phyloP scores from a whole-genome alignment of 2,329 filamentous ascomycete species.

The Calonectria pauciramosa region DNA sequence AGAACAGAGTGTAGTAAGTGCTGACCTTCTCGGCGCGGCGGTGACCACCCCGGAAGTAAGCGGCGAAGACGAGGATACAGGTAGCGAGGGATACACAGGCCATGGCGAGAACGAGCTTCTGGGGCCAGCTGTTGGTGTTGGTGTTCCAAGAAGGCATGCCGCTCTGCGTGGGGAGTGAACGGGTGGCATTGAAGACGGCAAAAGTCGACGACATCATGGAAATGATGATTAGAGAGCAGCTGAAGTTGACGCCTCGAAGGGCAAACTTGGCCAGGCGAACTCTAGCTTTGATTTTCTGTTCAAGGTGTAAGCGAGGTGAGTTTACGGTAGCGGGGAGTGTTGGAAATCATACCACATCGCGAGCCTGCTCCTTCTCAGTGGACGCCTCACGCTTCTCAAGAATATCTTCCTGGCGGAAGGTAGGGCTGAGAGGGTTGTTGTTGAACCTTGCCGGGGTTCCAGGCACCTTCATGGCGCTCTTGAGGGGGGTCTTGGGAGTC shows the following conservation, averaged over 20 bases:
- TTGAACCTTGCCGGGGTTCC: constrained; percentile 82
- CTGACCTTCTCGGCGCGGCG: constrained; percentile 90
- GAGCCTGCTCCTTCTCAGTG: constrained; percentile 89
- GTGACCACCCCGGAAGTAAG: constrained; percentile 92
- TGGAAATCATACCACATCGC: constrained; percentile 80
- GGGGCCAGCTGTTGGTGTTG: constrained; percentile 88
- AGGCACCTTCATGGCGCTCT: constrained; percentile 90
- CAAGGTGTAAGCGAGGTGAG: constrained; percentile 43
- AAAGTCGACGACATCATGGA: constrained; percentile 91
- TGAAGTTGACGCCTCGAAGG: constrained; percentile 96
- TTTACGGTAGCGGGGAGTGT: neutral
- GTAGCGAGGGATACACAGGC: constrained; percentile 84
- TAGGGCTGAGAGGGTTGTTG: constrained; percentile 91
- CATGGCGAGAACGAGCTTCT: constrained; percentile 84
- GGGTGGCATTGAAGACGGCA: constrained; percentile 92
- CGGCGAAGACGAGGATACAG: constrained; percentile 84
- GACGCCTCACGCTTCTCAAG: constrained; percentile 86
- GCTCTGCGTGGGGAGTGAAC: constrained; percentile 79
- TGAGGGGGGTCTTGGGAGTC: constrained; percentile 84
- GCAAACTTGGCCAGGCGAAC: constrained; percentile 95
- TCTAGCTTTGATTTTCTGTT: constrained; percentile 89
- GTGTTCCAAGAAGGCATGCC: constrained; percentile 87
- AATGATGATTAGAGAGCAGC: constrained; percentile 94
- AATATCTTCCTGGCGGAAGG: constrained; percentile 88
- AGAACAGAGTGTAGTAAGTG: constrained; percentile 95